Conservation (phyloP, 2,329 filamentous ascomycete genomes). For the Passalora sequoiae region DNA sequence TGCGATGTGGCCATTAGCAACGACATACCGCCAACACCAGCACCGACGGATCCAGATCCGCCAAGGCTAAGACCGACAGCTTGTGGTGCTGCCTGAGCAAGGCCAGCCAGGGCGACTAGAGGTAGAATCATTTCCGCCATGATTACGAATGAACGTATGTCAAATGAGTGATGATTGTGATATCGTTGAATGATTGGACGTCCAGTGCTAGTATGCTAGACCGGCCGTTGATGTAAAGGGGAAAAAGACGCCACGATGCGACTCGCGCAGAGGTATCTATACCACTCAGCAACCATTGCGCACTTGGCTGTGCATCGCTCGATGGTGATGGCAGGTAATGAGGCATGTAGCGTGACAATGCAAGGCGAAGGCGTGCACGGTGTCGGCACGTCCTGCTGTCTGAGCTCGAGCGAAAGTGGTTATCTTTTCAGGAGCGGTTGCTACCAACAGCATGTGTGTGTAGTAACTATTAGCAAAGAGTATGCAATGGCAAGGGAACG, state of each 20-base stretch:
- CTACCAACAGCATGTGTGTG: not conserved
- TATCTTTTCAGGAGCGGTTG: not conserved
- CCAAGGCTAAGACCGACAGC: not conserved
- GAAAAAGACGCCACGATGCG: not conserved
- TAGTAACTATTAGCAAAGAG: not conserved
- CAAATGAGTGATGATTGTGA: slow-evolving; percentile 4
- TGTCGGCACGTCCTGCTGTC: not conserved
- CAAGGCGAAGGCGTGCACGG: not conserved
- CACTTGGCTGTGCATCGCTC: not conserved
- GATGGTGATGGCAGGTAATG: not conserved
- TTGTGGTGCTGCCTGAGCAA: slow-evolving; percentile 6
- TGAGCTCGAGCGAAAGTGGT: not conserved
- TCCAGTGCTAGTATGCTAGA: not conserved
- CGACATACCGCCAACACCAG: too few relatives aligned
- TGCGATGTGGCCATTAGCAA: too few relatives aligned
- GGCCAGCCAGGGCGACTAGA: slow-evolving; percentile 1
- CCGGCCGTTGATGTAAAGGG: not conserved
- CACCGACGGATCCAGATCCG: too few relatives aligned
- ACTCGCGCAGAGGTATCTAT: not conserved
- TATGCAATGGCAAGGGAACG: not conserved
- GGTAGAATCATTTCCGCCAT: slow-evolving; percentile 7
- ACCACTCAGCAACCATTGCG: not conserved
- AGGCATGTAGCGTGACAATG: not conserved
- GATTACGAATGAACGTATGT: not conserved
- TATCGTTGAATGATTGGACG: slow-evolving; percentile 2